These are phyloP conservation scores for Jackrogersella minutella DNA, from an alignment of 495 filamentous ascomycete species.

Conservation along the genomic window DNA sequence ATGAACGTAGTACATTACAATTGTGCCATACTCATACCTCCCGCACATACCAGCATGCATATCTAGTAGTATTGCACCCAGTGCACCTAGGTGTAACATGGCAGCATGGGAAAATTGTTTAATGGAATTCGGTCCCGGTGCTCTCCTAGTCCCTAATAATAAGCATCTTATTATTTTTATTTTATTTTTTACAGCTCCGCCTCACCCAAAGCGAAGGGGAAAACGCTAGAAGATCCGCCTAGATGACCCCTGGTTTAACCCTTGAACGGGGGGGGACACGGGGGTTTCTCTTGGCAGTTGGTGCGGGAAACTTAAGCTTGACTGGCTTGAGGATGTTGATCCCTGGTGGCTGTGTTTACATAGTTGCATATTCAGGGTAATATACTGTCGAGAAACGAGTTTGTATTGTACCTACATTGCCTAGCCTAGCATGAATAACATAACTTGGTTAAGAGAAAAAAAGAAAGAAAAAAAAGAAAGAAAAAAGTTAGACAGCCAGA, in stretches of 20 bases:
- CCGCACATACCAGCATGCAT: too few relatives aligned
- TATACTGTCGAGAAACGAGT: too few relatives aligned
- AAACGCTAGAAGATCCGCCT: conserved; percentile 36
- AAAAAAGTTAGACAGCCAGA: not conserved
- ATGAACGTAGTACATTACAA: too few relatives aligned
- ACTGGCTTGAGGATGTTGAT: conserved; percentile 35
- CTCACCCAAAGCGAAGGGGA: conserved; percentile 25
- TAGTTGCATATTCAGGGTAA: not conserved
- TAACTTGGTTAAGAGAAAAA: not conserved
- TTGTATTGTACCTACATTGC: too few relatives aligned
- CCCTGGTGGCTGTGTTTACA: conserved; percentile 29
- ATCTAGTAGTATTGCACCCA: too few relatives aligned
- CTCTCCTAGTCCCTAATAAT: too few relatives aligned
- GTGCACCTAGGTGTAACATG: too few relatives aligned
- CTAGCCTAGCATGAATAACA: too few relatives aligned
- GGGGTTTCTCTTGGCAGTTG: conserved; percentile 2
- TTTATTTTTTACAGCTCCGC: conserved; percentile 32
- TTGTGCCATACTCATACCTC: too few relatives aligned
- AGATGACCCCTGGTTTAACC: conserved; percentile 29
- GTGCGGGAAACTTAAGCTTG: conserved; percentile 10
- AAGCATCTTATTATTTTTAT: too few relatives aligned
- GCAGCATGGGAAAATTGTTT: too few relatives aligned
- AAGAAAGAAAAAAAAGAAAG: not conserved
- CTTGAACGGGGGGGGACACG: not conserved
- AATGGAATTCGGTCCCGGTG: conserved; percentile 8